These are phyloP conservation scores for Leccinum fallax DNA, from an alignment of 1,284 basidiomycete genomes.

Conservation along the genomic window DNA sequence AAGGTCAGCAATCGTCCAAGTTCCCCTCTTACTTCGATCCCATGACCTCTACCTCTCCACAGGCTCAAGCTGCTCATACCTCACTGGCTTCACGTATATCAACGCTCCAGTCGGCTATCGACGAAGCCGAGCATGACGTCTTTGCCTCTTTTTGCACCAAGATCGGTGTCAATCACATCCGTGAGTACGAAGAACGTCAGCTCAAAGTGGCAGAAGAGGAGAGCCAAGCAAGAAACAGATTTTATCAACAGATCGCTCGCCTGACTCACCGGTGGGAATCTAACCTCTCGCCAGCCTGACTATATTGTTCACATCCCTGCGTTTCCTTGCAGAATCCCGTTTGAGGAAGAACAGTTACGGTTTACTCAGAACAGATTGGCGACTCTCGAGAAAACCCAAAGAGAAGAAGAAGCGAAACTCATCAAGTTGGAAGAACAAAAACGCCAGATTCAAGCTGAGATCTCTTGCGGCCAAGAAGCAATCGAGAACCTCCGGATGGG, in stretches of 20 bases:
- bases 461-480: constrained; percentile 61
- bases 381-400: constrained; percentile 55
- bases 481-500: constrained; percentile 64
- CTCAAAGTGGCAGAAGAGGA: constrained; percentile 87
- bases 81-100: constrained; percentile 58
- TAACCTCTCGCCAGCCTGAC: background rate
- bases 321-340: constrained; percentile 59
- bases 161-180: constrained; percentile 84
- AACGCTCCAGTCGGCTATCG: constrained; percentile 60
- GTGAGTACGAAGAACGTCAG: constrained; percentile 95
- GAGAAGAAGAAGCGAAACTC: constrained; percentile 60
- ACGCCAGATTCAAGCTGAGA: constrained; percentile 60
- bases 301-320: constrained; percentile 7
- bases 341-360: constrained; percentile 75
- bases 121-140: constrained; percentile 80
- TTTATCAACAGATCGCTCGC: constrained; percentile 86
- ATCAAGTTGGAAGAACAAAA: constrained; percentile 61
- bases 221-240: constrained; percentile 82
- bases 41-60: background rate
- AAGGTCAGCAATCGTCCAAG: constrained; percentile 46
- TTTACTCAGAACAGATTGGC: constrained; percentile 65
- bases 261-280: constrained; percentile 84
- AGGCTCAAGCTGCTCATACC: constrained; percentile 59
- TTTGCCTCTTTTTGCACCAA: constrained; percentile 82
- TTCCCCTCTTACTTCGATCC: background rate